Evolutionary conservation across 768 basidiomycete genomes (phyloP), one percentile per base, ranked within the genome.

Genomic region (Termitomyces sp.): DNA sequence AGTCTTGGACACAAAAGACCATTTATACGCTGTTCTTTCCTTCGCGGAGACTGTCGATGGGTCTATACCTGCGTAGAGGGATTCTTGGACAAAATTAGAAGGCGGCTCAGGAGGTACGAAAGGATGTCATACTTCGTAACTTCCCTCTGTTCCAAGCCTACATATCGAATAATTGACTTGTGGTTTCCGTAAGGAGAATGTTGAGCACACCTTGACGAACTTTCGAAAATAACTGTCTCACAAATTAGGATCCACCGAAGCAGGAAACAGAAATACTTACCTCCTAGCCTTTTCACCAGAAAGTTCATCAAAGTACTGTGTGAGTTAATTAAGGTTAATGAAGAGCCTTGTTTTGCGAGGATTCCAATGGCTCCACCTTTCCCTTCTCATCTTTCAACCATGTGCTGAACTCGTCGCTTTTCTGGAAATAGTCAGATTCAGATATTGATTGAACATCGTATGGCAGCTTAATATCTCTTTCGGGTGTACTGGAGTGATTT

Each of bases 391-490:
- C 87, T 70, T 88, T 91, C 58, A 97, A 75, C 93, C 94, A 98
- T 26, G 83, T 70, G 62, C 87, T 81, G 67, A 95, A 96, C 67
- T 97, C 94, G 56, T 85, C 82, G 53, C 84, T 90, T 72, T 92
- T 94, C 65, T 88, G 78, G 72, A 94, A 97, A 67, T 95, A 97
- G 67, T 96, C 94, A 0, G 87, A 81, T 64, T 92, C 88, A 0
- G 81, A 84, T 61, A 96, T 90, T 18, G 80, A 74, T n/a, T 77
- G 71, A 30, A 82, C 80, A 42, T 80, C 78, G 26, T 76, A 66
- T 28, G 88, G 90, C 16, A 90, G 75, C 12, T 74, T 65, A 1
- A 65, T 54, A 6, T 83, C 80, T 16, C 73, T 69, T 22, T 66
- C 72, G 46, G 70, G 71, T 48, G 55, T 35, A 43, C 69, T 67